Conservation (phyloP, 306 rosid genomes). For the Echinosophora koreensis region DNA sequence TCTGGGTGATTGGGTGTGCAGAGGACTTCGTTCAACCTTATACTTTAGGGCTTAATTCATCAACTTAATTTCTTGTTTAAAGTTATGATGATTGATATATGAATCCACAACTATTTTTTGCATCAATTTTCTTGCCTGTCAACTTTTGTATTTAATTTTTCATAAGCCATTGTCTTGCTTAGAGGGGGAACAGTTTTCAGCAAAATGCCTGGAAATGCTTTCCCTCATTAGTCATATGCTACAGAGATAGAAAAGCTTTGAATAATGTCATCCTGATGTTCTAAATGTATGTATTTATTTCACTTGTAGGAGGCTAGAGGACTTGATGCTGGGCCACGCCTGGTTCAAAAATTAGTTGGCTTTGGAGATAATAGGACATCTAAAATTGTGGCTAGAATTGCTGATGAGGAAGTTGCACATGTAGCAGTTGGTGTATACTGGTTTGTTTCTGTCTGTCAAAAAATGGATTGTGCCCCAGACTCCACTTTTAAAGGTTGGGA, state of each 20-base stretch:
- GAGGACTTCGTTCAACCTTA: conserved; percentile 20
- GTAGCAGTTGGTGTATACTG: conserved; percentile 92
- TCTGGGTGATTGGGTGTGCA: neutral
- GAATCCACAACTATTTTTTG: neutral
- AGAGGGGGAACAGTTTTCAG: neutral
- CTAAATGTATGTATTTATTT: conserved; percentile 30
- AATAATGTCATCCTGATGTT: conserved; percentile 33
- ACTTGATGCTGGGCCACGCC: conserved; percentile 96
- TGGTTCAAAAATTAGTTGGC: conserved; percentile 83
- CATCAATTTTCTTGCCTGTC: conserved; percentile 10
- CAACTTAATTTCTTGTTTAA: conserved; percentile 15
- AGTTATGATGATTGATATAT: conserved; percentile 19
- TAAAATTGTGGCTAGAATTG: conserved; percentile 82
- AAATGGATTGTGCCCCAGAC: conserved; percentile 72
- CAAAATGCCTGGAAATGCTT: neutral
- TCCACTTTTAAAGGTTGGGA: conserved; percentile 80
- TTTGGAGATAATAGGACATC: conserved; percentile 89
- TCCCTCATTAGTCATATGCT: neutral
- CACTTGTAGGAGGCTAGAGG: conserved; percentile 92
- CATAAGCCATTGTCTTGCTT: conserved; percentile 17
- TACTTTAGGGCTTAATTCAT: conserved; percentile 18
- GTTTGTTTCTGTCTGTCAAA: conserved; percentile 80
- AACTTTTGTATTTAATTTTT: neutral
- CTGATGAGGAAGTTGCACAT: conserved; percentile 96
- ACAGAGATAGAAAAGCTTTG: conserved; percentile 23